Evolutionary conservation across 371 early-diverging fungal species (phyloP).

Genomic region (Choanephora cucurbitarum): DNA sequence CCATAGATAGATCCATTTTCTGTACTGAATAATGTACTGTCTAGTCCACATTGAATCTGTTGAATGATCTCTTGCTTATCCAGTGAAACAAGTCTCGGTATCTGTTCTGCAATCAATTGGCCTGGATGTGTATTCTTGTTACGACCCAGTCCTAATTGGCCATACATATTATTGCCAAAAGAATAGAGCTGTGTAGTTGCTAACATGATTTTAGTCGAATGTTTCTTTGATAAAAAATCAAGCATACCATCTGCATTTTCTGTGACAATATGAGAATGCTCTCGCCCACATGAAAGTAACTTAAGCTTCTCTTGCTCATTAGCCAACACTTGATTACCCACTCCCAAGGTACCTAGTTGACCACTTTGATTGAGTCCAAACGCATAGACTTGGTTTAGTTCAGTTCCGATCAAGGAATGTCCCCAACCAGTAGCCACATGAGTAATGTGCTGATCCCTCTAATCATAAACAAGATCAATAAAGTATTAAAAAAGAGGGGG

Average conservation of each 20-base stretch:
- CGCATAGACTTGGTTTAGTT: conserved; percentile 28
- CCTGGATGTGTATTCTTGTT: conserved; percentile 39
- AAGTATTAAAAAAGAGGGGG: too few relatives aligned
- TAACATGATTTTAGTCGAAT: not conserved
- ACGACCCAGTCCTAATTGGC: conserved; percentile 62
- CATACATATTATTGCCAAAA: conserved; percentile 72
- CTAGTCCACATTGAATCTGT: conserved; percentile 72
- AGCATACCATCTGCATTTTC: conserved; percentile 13
- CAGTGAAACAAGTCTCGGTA: conserved; percentile 22
- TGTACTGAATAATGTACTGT: conserved; percentile 70
- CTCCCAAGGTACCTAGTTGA: conserved; percentile 32
- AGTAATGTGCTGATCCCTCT: conserved; percentile 25
- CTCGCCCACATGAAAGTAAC: conserved; percentile 52
- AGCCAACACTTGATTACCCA: not conserved
- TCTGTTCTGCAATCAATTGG: conserved; percentile 19
- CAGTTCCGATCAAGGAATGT: conserved; percentile 38
- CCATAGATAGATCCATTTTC: conserved; percentile 53
- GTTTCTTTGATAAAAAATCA: too few relatives aligned
- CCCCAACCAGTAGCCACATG: conserved; percentile 50
- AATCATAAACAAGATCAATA: not conserved
- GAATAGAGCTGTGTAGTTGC: conserved; percentile 47
- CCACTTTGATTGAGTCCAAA: conserved; percentile 48
- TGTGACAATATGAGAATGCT: conserved; percentile 60
- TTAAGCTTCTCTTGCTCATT: conserved; percentile 9
- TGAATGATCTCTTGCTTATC: conserved; percentile 29